Percentiles rank a stretch among this genome's conserved stretches.
Conservation (phyloP, 352 stramenopile species). For the Pythium graminicola region DNA sequence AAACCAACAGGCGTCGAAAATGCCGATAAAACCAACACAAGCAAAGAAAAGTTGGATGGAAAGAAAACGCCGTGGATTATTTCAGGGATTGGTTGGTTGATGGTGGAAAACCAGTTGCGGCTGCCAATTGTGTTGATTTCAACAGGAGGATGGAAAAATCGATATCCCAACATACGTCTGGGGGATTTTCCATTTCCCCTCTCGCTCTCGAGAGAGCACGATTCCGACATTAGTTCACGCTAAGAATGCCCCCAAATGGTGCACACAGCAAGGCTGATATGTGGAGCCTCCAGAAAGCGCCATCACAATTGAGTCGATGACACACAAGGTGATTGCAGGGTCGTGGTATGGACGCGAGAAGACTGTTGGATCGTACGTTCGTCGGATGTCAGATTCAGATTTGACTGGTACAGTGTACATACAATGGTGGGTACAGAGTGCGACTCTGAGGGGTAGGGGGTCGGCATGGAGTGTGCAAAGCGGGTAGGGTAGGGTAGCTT, state of each 20-base stretch:
- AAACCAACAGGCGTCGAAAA: neutral
- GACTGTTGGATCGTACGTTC: neutral
- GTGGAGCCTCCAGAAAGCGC: neutral
- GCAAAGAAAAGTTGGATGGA: too few relatives aligned
- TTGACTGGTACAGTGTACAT: neutral
- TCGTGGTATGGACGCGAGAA: neutral
- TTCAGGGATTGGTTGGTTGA: too few relatives aligned
- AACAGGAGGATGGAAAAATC: too few relatives aligned
- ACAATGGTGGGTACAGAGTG: constrained; percentile 6
- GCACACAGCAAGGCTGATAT: neutral
- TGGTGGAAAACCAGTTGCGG: too few relatives aligned
- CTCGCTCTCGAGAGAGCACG: neutral
- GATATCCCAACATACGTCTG: too few relatives aligned
- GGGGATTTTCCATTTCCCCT: neutral
- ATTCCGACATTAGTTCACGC: constrained; percentile 4
- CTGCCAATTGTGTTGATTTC: too few relatives aligned
- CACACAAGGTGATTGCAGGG: neutral
- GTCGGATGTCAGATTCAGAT: constrained; percentile 7
- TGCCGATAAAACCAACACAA: too few relatives aligned
- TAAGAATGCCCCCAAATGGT: neutral
- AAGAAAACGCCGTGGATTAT: neutral
- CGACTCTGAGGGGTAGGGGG: constrained; percentile 2
- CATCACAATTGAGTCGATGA: neutral
- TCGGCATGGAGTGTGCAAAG: neutral
- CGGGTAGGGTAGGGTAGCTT: constrained; percentile 10